Evolutionary conservation across 2,329 filamentous ascomycete species (phyloP), one percentile per base, ranked within the genome.

Genomic region (Aspergillus thermomutatus): DNA sequence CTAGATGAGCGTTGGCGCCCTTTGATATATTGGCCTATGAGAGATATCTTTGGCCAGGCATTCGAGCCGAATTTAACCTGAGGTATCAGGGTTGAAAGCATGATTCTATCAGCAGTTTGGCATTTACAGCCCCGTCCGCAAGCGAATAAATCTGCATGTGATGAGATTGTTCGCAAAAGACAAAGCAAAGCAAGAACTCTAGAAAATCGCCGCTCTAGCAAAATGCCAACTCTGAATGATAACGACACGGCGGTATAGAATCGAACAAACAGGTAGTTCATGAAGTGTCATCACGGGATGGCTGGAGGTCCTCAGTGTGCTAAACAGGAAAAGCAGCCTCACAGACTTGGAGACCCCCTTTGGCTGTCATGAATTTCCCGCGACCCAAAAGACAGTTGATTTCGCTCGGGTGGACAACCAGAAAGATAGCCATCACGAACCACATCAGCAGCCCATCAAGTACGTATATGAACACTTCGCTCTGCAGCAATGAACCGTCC

Each of bases 1-100:
- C 47, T 74, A 47, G 68, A 72, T 52, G 65, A 66, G 34, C 55
- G 64, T 48, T 72, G 69, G 69, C 70, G 65, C 53, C 65, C 68
- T 3, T 53, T 70, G 46, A 50, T 69, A 17, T 60, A 67, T 23
- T 68, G 65, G 65, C 66, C 69, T 7, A 72, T 74, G 70, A 57
- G 56, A 40, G 64, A 65, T 23, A 66, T 70, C 21, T 66, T 72
- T 37, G 69, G 68, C 5, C 55, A 63, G 8, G 59, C 63, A 28
- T 69, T 64, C 17, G 57, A 66, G 43, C 54, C 57, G 47, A 25
- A 51, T 28, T 27, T 54, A 28, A 34, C 45, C 6, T 53, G 45
- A 53, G 21, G 9, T 4, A 5, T 23, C 21, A 45, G 9, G 8
- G n/a, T 21, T 9, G 40, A 14, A 31, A 14, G 31, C 31, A 10